Evolutionary conservation across 768 basidiomycete genomes (phyloP), one percentile per base, ranked within the genome.

Genomic region (Trametes cubensis): DNA sequence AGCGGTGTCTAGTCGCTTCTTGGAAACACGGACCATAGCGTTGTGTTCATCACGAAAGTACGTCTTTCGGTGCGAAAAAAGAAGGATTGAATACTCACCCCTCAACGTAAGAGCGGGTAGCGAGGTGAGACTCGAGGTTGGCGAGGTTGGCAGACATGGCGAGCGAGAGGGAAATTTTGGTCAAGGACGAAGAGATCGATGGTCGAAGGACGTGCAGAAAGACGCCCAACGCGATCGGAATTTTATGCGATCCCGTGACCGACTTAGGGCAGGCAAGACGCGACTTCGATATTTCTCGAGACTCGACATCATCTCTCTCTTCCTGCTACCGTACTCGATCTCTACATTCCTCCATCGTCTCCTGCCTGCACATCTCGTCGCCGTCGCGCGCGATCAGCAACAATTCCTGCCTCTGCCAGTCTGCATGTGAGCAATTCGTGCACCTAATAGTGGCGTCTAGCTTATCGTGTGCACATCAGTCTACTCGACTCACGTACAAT

Each of bases 1-100:
- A 85, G 89, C 88, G 90, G 84, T 90, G 88, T 93, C 92, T 94
- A 88, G 80, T 86, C 90, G 86, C 89, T 85, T 86, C 89, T 93
- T 87, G 85, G 92, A 90, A 93, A 93, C 91, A 92, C 92, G 92
- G 91, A 94, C 92, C 92, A 92, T 90, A 90, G 89, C 89, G 74
- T 79, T 68, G 66, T 76, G 39, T 75, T 91, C 90, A 90, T 92
- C 88, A 82, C 68, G 71, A 64, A 58, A 62, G 64, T 7, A 26
- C 23, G 40, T 54, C 63, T 25, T 63, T 67, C 60, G 42, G 49
- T 42, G 45, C 44, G 51, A 49, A 38, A 55, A 41, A 52, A 61
- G n/a, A 23, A 21, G 44, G 18, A 51, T 62, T 56, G 39, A 34
- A 58, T 20, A 82, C 91, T 84, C 59, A 95, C 94, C 94, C 94